phyloP scores from a whole-genome alignment of 2,329 filamentous ascomycete species.

The Huntiella decipiens region DNA sequence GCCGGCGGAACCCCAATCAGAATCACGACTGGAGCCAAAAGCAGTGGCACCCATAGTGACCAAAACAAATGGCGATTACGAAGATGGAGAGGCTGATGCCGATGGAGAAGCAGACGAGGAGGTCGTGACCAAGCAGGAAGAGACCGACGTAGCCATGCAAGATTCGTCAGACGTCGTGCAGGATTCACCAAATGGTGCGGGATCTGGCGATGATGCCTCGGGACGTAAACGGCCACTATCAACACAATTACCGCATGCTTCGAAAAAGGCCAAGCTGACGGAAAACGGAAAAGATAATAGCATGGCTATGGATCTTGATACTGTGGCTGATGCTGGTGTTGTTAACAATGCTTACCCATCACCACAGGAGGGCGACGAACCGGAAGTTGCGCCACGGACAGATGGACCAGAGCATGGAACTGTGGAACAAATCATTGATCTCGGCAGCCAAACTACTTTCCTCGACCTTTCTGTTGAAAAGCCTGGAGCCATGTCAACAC shows the following conservation, averaged over 20 bases:
- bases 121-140: slow-evolving; percentile 10
- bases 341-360: slow-evolving; percentile 47
- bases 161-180: slow-evolving; percentile 9
- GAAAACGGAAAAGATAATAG: slow-evolving; percentile 10
- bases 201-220: slow-evolving; percentile 2
- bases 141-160: slow-evolving; percentile 7
- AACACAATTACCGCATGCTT: slow-evolving; percentile 4
- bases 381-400: slow-evolving; percentile 34
- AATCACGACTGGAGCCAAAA: background rate
- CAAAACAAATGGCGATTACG: slow-evolving; percentile 6
- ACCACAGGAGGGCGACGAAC: slow-evolving; percentile 38
- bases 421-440: slow-evolving; percentile 44
- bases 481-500: slow-evolving; percentile 12
- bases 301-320: slow-evolving; percentile 39
- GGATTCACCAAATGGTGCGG: slow-evolving; percentile 1
- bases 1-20: background rate
- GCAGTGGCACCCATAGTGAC: background rate
- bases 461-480: slow-evolving; percentile 30
- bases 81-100: slow-evolving; percentile 20
- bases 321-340: slow-evolving; percentile 20
- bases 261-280: slow-evolving; percentile 10
- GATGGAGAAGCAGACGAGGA: slow-evolving; percentile 11
- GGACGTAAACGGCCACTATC: slow-evolving; percentile 9
- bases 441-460: slow-evolving; percentile 40
- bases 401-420: slow-evolving; percentile 45